These are phyloP conservation scores for Melastoma malabathricum DNA, from an alignment of 345 rosid genomes.

Conservation along the genomic window DNA sequence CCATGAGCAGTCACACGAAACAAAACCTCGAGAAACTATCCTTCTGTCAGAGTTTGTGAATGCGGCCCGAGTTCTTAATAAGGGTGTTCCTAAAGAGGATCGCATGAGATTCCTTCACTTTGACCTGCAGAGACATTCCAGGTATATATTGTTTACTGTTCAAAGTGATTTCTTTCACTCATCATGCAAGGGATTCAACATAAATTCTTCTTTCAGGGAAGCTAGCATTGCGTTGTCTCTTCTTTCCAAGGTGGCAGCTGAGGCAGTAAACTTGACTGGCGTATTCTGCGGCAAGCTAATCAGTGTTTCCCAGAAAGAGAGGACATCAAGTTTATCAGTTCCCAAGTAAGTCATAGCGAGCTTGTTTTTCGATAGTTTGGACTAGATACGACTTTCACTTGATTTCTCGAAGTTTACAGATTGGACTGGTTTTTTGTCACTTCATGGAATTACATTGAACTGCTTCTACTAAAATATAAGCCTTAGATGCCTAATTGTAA, in stretches of 20 bases:
- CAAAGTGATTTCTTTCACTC: not conserved
- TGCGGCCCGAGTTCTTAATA: constrained; percentile 58
- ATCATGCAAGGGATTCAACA: not conserved
- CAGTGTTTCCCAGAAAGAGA: constrained; percentile 14
- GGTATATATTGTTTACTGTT: constrained; percentile 28
- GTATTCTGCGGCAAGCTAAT: constrained; percentile 42
- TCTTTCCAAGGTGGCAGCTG: constrained; percentile 52
- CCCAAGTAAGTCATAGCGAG: too few relatives aligned
- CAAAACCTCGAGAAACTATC: constrained; percentile 85
- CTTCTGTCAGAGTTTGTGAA: constrained; percentile 72
- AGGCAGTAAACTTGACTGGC: constrained; percentile 66
- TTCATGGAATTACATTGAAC: too few relatives aligned
- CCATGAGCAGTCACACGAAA: constrained; percentile 47
- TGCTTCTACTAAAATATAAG: too few relatives aligned
- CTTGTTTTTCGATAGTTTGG: too few relatives aligned
- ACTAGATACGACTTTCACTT: too few relatives aligned
- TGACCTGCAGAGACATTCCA: constrained; percentile 73
- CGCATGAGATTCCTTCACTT: constrained; percentile 73
- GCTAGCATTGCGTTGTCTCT: constrained; percentile 56
- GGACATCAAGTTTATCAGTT: constrained; percentile 5
- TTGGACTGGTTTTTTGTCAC: too few relatives aligned
- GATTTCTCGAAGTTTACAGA: too few relatives aligned
- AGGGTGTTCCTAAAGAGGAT: constrained; percentile 42
- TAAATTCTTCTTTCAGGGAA: constrained; percentile 25
- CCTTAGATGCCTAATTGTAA: too few relatives aligned